Evolutionary conservation across 2,329 filamentous ascomycete species (phyloP), one percentile per base, ranked within the genome.

Genomic region (Ophiostoma quercus): DNA sequence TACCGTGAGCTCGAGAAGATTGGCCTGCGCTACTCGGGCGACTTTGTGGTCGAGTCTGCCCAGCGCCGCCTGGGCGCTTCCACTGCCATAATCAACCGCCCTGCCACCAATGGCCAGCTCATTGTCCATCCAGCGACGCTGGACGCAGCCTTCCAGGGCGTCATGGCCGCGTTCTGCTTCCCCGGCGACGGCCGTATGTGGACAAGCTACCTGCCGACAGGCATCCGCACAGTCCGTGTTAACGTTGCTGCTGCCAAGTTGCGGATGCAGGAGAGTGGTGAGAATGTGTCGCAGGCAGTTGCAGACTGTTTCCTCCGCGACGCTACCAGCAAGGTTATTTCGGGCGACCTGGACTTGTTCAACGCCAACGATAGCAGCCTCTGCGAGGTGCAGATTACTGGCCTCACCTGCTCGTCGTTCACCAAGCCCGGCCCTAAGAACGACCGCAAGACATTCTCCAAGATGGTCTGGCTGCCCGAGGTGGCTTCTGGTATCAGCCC

Each of bases 131-230:
- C 80, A 0, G 76, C 73, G 0, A 71, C 75, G 1, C 73, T 82
- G 0, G 80, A 81, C 60, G 74, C 74, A 0, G 76, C 77, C 1
- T 76, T 82, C 69, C 80, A 82, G 70, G 71, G 76, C 5, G 70
- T 76, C 11, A 74, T 80, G 5, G 72, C 76, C 1, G 78, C 79
- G 0, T 76, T 75, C 65, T 75, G 75, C 5, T 77, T 73, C 29
- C 80, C 80, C 0, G 76, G 75, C 0, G 77, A 79, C 57, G 78
- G 75, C 3, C 73, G 73, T 3, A 74, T 81, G 3, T 77, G 76
- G 74, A 71, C 76, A 1, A 72, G 77, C 2, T 75, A 78, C 66
- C 71, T 80, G 2, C 78, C 78, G 2, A 75, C 74, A 0, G 71
- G 62, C 14, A 77, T 80, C 14, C 68, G 72, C 16, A 68, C 68